phyloP scores from a whole-genome alignment of 192 early-diverging fungal species.

The Rhizophagus sp. region DNA sequence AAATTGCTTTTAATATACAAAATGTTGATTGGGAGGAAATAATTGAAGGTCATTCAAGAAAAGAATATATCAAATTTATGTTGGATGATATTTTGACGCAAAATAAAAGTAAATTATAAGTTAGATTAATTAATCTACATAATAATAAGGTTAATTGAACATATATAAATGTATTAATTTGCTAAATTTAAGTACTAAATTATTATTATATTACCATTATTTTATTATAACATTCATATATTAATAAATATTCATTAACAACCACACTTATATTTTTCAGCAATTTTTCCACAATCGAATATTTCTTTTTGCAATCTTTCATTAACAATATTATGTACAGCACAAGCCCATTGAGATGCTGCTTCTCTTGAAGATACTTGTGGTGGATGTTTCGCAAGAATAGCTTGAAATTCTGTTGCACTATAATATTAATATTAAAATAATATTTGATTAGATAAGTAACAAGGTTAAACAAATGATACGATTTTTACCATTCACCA shows the following conservation, averaged over 20 bases:
- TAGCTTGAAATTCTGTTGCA: constrained; percentile 81
- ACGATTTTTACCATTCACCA: constrained; percentile 78
- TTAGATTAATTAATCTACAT: background rate
- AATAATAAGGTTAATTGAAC: no score
- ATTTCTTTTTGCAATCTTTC: constrained; percentile 72
- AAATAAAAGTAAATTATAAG: background rate
- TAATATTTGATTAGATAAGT: background rate
- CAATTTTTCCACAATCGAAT: constrained; percentile 79
- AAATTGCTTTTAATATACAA: background rate
- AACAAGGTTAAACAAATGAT: background rate
- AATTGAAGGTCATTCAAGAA: background rate
- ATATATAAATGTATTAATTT: no score
- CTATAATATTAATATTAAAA: constrained; percentile 37
- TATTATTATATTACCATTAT: no score
- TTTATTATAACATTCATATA: background rate
- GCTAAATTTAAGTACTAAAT: no score
- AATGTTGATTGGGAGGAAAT: background rate
- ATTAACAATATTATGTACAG: constrained; percentile 93
- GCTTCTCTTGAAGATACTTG: constrained; percentile 69
- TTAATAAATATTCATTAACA: constrained; percentile 49
- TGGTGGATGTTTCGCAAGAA: constrained; percentile 79
- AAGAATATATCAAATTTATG: background rate
- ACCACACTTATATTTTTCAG: constrained; percentile 84
- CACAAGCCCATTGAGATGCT: constrained; percentile 85
- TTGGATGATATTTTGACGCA: background rate